Evolutionary conservation across 768 basidiomycete genomes (phyloP), one percentile per base, ranked within the genome.

Genomic region (Panaeolus papilionaceus): DNA sequence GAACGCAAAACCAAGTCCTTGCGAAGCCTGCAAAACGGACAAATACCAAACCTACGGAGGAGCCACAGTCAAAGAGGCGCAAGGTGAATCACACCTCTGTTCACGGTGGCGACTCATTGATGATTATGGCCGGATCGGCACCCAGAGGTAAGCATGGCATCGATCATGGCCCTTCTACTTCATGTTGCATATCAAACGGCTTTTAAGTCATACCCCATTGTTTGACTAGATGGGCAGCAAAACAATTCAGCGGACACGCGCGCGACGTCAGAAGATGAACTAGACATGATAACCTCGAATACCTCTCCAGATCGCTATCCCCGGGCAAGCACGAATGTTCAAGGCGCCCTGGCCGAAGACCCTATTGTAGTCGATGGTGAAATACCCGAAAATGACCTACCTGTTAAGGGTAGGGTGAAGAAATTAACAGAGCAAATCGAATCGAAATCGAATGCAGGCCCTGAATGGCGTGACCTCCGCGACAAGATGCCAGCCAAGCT

Each of bases 31-130:
- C 8, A 45, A 44, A 44, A 64, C 23, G 33, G 40, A 14, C 10
- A 16, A 64, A 40, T 6, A 14, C 63, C 9, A 45, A 20, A 44
- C 20, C 9, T 28, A 18, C 40, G 12, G 40, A 45, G 9, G 63
- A 45, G n/a, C 63, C 42, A 37, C 63, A 40, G 10, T 28, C 37
- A 37, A 64, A 64, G 45, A 64, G 45, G 63, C 40, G 39, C 39
- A 64, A 64, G 63, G 10, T 45, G 37, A 20, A 45, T 37, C 63
- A 45, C 9, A 9, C 40, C 18, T n/a, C n/a, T 18, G 16, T n/a
- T 47, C 45, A 23, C 23, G 33, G 47, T 23, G 11, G 8, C n/a
- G 20, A 26, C 8, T 20, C 47, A 1, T 1, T 12, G 20, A 49
- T 49, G n/a, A 49, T 20, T 23, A 9, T 49, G n/a, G 47, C 20